A percentile compares a stretch with the other conserved stretches of the same genome.
phyloP scores from a whole-genome alignment of 208 protist species.

The Leishmania braziliensis region DNA sequence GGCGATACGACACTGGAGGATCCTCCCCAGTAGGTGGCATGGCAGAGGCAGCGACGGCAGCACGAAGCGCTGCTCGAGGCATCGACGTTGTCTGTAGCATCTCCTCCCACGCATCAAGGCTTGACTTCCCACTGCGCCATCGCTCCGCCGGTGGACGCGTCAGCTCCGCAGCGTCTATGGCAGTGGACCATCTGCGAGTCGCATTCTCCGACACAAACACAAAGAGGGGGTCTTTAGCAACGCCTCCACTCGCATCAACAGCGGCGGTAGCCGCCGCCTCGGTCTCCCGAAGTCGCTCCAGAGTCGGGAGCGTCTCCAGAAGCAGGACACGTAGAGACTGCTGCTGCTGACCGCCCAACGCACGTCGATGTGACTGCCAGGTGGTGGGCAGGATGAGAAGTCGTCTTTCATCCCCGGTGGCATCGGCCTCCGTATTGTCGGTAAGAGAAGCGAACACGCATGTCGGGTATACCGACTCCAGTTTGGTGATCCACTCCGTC shows the following conservation, averaged over 20 bases:
- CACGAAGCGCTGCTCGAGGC: background rate
- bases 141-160: background rate
- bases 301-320: conserved; percentile 6
- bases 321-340: conserved; percentile 12
- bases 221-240: conserved; percentile 1
- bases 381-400: background rate
- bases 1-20: background rate
- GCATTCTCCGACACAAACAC: conserved; percentile 11
- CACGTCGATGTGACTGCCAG: background rate
- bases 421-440: too few species aligned
- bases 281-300: background rate
- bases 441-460: conserved; percentile 10
- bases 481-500: conserved; percentile 5
- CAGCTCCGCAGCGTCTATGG: background rate
- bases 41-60: too few species aligned
- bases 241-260: background rate
- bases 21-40: background rate
- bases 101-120: conserved; percentile 10
- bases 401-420: background rate
- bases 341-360: background rate
- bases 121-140: background rate
- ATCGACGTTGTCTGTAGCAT: conserved; percentile 6
- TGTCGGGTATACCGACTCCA: conserved; percentile 5
- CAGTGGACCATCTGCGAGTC: background rate
- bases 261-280: background rate